Percentiles rank a stretch among this genome's conserved stretches.
These are phyloP conservation scores for Calocybe cyanea DNA, from an alignment of 768 basidiomycete species.

Conservation along the genomic window DNA sequence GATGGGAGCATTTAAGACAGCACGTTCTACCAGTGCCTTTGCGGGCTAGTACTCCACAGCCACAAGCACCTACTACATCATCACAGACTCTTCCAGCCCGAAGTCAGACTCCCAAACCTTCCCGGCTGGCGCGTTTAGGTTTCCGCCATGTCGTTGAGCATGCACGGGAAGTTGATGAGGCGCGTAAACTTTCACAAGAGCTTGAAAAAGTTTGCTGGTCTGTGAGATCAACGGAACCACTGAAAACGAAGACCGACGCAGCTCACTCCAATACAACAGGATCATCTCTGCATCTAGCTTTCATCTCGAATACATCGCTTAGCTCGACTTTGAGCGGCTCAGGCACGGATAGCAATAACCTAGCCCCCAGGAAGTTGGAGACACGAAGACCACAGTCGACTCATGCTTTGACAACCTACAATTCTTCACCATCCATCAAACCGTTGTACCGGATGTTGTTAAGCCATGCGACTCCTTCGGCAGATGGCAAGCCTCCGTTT, in stretches of 20 bases:
- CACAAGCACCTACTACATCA: conserved; percentile 15
- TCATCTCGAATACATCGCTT: conserved; percentile 37
- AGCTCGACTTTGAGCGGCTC: conserved; percentile 18
- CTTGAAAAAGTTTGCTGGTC: conserved; percentile 53
- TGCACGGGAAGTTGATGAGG: conserved; percentile 51
- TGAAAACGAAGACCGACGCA: conserved; percentile 22
- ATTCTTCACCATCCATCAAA: conserved; percentile 34
- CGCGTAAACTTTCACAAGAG: conserved; percentile 50
- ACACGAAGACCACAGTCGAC: conserved; percentile 43
- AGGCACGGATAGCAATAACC: conserved; percentile 14
- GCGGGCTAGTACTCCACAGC: conserved; percentile 24
- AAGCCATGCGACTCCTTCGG: conserved; percentile 34
- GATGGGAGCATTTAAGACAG: conserved; percentile 53
- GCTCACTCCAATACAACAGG: conserved; percentile 25
- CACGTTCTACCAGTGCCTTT: conserved; percentile 41
- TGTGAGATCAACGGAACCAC: conserved; percentile 42
- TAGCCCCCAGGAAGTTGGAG: conserved; percentile 27
- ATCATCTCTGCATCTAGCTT: conserved; percentile 37
- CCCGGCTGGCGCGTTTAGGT: conserved; percentile 47
- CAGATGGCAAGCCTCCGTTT: conserved; percentile 22
- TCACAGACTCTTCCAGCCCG: conserved; percentile 17
- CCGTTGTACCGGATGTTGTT: conserved; percentile 44
- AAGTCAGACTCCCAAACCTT: conserved; percentile 44
- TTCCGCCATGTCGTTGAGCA: conserved; percentile 67
- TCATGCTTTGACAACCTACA: conserved; percentile 26